These are phyloP conservation scores for Eimeria mitis DNA, from an alignment of 169 alveolate species.

Conservation along the genomic window DNA sequence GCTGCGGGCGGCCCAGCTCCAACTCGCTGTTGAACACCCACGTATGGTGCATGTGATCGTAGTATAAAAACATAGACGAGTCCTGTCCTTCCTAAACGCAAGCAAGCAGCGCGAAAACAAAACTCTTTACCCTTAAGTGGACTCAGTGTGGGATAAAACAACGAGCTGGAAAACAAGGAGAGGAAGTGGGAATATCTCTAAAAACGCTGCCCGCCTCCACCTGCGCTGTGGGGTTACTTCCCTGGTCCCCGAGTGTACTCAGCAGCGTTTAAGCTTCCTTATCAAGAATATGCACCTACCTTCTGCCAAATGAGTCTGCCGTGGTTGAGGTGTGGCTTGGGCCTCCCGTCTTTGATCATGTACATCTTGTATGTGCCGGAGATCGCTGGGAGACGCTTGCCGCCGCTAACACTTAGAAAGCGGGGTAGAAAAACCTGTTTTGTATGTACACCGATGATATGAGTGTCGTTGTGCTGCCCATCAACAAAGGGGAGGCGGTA, in stretches of 20 bases:
- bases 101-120: neutral
- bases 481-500: conserved; percentile 78
- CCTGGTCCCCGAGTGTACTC: neutral
- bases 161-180: neutral
- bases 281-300: neutral
- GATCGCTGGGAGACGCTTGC: conserved; percentile 5
- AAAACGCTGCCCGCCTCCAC: neutral
- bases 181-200: neutral
- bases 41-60: conserved; percentile 80
- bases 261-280: neutral
- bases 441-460: conserved; percentile 67
- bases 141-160: neutral
- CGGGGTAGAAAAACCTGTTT: conserved; percentile 18
- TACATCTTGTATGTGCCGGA: conserved; percentile 63
- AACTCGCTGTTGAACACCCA: conserved; percentile 73
- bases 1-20: conserved; percentile 47
- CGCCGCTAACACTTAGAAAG: conserved; percentile 47
- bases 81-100: neutral
- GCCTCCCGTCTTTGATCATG: conserved; percentile 73
- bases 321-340: conserved; percentile 74
- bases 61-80: conserved; percentile 33
- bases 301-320: conserved; percentile 75
- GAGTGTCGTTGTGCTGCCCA: conserved; percentile 80
- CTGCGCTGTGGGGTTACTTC: neutral
- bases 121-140: neutral